phyloP scores from a whole-genome alignment of 2,329 filamentous ascomycete species.

The Aspergillus hortae region DNA sequence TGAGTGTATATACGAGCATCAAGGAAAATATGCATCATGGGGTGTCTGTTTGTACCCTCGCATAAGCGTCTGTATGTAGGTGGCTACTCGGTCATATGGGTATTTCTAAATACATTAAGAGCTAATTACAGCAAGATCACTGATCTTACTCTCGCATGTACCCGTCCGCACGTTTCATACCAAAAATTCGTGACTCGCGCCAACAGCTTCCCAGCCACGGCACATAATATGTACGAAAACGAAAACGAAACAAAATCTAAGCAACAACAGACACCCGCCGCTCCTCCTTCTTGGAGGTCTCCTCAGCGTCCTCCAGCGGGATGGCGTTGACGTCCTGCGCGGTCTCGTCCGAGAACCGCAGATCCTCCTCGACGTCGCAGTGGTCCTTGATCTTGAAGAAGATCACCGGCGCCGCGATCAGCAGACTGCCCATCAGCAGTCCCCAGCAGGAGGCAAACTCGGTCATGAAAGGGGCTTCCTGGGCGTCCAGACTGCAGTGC shows the following conservation, averaged over 20 bases:
- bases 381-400: conserved; percentile 75
- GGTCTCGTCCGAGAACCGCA: conserved; percentile 82
- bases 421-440: conserved; percentile 66
- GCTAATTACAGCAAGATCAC: no score
- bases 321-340: conserved; percentile 59
- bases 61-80: no score
- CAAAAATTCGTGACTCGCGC: no score
- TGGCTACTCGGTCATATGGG: no score
- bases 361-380: conserved; percentile 75
- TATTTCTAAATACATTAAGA: no score
- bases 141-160: no score
- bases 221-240: background rate
- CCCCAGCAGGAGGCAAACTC: conserved; percentile 76
- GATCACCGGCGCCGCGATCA: conserved; percentile 77
- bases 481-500: conserved; percentile 62
- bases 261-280: conserved; percentile 6
- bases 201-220: background rate
- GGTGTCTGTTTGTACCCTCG: no score
- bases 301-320: conserved; percentile 11
- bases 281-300: conserved; percentile 16
- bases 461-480: conserved; percentile 62
- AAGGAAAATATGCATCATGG: no score
- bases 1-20: no score
- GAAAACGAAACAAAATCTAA: background rate
- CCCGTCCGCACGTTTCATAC: no score